Evolutionary conservation across 2,329 filamentous ascomycete genomes (phyloP).

Genomic region (Fusarium tricinctum): DNA sequence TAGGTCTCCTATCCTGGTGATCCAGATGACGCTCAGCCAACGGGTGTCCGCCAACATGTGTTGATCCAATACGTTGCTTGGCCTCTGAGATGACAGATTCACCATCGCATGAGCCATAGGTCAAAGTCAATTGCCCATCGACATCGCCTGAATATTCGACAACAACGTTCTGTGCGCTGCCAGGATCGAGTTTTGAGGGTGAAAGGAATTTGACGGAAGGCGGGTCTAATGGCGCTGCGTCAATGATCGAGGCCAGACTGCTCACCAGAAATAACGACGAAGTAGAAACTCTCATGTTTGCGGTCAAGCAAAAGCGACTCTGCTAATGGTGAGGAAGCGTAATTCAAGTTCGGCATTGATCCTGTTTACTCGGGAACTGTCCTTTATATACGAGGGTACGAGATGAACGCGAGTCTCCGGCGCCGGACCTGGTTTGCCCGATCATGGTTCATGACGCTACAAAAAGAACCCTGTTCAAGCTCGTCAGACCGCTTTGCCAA

Average conservation of each 20-base stretch:
- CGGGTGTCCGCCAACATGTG: background rate
- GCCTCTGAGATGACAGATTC: background rate
- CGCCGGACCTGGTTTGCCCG: too few species aligned
- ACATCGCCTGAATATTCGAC: slow-evolving; percentile 38
- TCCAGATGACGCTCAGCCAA: too few species aligned
- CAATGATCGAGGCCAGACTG: background rate
- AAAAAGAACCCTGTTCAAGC: too few species aligned
- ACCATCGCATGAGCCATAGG: slow-evolving; percentile 37
- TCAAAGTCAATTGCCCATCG: slow-evolving; percentile 38
- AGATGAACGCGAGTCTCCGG: too few species aligned
- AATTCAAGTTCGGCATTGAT: too few species aligned
- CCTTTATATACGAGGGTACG: too few species aligned
- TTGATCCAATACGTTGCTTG: slow-evolving; percentile 39
- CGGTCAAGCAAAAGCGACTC: too few species aligned
- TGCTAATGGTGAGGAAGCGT: too few species aligned
- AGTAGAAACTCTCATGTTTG: too few species aligned
- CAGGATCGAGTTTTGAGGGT: background rate
- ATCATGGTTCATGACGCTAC: too few species aligned
- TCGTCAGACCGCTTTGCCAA: too few species aligned
- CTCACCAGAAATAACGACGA: background rate
- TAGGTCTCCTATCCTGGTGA: slow-evolving; percentile 21
- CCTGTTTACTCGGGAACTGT: too few species aligned
- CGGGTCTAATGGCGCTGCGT: background rate
- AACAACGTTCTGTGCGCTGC: slow-evolving; percentile 42
- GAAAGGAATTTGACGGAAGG: background rate